Evolutionary conservation across 495 filamentous ascomycete genomes (phyloP).

Genomic region (Opeltia flavorubescens): DNA sequence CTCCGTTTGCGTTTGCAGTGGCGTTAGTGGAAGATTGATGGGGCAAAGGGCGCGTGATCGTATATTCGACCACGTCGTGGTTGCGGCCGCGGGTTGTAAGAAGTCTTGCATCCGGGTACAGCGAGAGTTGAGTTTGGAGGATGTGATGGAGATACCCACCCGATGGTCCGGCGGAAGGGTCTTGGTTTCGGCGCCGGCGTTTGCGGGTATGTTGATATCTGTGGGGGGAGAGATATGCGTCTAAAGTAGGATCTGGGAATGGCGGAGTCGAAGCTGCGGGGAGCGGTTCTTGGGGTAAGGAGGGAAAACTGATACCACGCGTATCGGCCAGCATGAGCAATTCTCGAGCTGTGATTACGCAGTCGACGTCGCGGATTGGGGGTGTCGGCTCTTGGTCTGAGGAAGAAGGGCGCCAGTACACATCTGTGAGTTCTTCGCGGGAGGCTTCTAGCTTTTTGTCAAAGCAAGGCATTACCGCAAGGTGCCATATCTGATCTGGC

Average conservation of each 20-base stretch:
- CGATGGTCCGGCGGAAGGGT: slow-evolving; percentile 50
- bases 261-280: slow-evolving; percentile 19
- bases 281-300: slow-evolving; percentile 44
- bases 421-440: slow-evolving; percentile 77
- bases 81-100: slow-evolving; percentile 66
- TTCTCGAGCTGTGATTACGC: slow-evolving; percentile 91
- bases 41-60: slow-evolving; percentile 31
- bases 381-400: slow-evolving; percentile 10
- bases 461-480: slow-evolving; percentile 95
- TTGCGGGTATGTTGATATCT: slow-evolving; percentile 12
- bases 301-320: slow-evolving; percentile 57
- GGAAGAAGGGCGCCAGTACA: slow-evolving; percentile 43
- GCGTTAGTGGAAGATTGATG: neutral
- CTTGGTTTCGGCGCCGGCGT: slow-evolving; percentile 18
- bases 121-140: slow-evolving; percentile 52
- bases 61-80: slow-evolving; percentile 76
- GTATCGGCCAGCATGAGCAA: slow-evolving; percentile 75
- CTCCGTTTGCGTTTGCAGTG: neutral
- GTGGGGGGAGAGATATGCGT: slow-evolving; percentile 53
- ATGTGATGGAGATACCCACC: slow-evolving; percentile 83
- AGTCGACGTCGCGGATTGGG: slow-evolving; percentile 79
- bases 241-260: slow-evolving; percentile 59
- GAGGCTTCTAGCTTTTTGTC: slow-evolving; percentile 98
- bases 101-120: slow-evolving; percentile 53
- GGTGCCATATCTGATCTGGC: slow-evolving; percentile 77